Evolutionary conservation across 1,139 yeast species (phyloP), one percentile per base, ranked within the genome.

Genomic region (Ogataea hybrid): DNA sequence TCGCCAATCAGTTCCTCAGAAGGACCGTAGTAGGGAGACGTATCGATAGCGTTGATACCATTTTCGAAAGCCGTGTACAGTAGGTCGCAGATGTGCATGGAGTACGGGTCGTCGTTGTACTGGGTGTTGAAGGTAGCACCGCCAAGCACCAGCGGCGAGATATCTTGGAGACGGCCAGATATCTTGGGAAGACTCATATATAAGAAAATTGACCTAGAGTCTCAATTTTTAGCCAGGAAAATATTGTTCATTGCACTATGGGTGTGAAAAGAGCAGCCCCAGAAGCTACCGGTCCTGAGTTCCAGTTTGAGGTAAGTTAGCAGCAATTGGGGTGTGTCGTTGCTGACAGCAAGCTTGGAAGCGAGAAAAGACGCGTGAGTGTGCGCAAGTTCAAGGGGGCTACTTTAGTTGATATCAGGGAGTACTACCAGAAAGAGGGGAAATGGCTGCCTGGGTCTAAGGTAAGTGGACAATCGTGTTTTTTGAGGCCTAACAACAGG

Each of bases 1-100:
- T 69, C 51, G 1, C 97, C 97, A 4, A 87, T 62, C 20, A 89
- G 58, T 25, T 66, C 71, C 58, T 90, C 97, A 4, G 95, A 85
- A 0, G 89, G 89, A 0, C 97, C 97, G 58, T 90, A 90, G 63
- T 87, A 90, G 2, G 97, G 96, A 0, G 96, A 84, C 0, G 96
- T 88, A 59, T 92, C 97, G 32, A 90, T 68, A 2, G 95, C 94
- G 39, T 75, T 74, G 47, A 87, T 68, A 0, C 96, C 97, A 20
- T 70, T 61, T 17, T 68, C 65, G 54, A 88, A 82, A 0, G 92
- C 95, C 15, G 63, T 57, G 36, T 67, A 62, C 20, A 90, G 58
- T 41, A 90, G 75, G 1, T 74, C 78, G 4, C 66, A 68, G 10
- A 81, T 72, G 2, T 88, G 82, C 30, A 86, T 53, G 0, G 65